Evolutionary conservation across 805 yeast genomes (phyloP), one percentile per base, ranked within the genome.

Genomic region (Pichia gijzeniarum): DNA sequence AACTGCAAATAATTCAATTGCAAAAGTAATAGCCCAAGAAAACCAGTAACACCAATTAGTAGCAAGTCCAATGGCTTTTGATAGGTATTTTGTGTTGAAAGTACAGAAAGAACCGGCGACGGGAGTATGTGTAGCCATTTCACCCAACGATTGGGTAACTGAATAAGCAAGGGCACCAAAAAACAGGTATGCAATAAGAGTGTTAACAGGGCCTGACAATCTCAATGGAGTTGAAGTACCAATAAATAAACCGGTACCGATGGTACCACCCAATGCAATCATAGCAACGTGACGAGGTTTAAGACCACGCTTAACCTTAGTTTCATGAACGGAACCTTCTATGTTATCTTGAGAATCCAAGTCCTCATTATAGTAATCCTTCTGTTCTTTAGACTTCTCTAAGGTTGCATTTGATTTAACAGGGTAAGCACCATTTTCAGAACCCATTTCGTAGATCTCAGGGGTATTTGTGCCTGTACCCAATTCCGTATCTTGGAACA

Each of bases 211-310:
- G 19, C 91, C 91, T 14, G 85, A 80, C 28, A 66, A 57, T 3
- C 63, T 53, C 27, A 83, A 58, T 2, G 85, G 79, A 3, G 72
- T 57, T 5, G 80, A 70, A 35, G 82, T 74, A 58, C 85, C 80
- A 40, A 84, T 77, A 68, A 83, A 81, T 35, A 83, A 69, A 61
- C 90, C 90, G 3, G 89, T 82, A 56, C 90, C 90, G 50, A 84
- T 82, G 30, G 89, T 80, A 50, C 89, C 90, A 50, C 90, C 91
- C 18, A 83, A 69, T 39, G 89, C 87, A 54, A 83, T 77, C 88
- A 83, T 82, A 28, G 83, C 72, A 41, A 83, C 74, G 55, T 82
- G 88, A 56, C 91, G 70, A 17, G 80, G 75, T 59, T 80, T 79
- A 48, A 83, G 65, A 40, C 71, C 73, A 59, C 89, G 69, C 55